Percentiles rank a stretch among this genome's conserved stretches.
phyloP scores from a whole-genome alignment of 2,329 filamentous ascomycete species.

The Myriosclerotinia duriaeana region DNA sequence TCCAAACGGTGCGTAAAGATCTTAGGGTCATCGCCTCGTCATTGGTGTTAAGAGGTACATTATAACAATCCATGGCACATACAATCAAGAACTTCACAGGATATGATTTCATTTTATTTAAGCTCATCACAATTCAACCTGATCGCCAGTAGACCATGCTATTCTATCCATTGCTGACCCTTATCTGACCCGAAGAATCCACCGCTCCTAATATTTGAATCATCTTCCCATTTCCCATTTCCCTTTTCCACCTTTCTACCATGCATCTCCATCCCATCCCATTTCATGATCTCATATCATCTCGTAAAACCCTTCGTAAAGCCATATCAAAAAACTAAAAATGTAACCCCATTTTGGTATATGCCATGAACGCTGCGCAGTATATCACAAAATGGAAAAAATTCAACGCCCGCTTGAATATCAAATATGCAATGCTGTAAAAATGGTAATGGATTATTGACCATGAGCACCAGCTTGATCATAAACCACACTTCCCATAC shows the following conservation, averaged over 20 bases:
- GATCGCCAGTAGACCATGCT: too few relatives aligned
- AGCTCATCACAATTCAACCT: too few relatives aligned
- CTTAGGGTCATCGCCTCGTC: too few relatives aligned
- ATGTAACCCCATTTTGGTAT: constrained; percentile 1
- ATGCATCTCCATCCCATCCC: background rate
- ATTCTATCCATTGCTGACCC: too few relatives aligned
- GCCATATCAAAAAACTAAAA: background rate
- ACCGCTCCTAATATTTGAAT: background rate
- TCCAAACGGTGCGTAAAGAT: too few relatives aligned
- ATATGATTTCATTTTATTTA: too few relatives aligned
- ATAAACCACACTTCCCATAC: constrained; percentile 27
- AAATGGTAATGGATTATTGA: constrained; percentile 21
- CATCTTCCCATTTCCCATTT: background rate
- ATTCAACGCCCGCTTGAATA: background rate
- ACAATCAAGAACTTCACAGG: too few relatives aligned
- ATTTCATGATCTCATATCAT: background rate
- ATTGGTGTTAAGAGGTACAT: too few relatives aligned
- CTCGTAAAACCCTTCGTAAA: background rate
- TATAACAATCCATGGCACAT: too few relatives aligned
- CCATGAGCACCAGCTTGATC: constrained; percentile 33
- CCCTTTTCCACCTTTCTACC: background rate
- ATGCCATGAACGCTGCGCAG: background rate
- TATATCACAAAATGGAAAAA: background rate
- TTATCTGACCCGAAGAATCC: background rate
- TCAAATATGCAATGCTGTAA: background rate